Evolutionary conservation across 2,329 filamentous ascomycete genomes (phyloP).

Genomic region (Pseudogymnoascus verrucosus): DNA sequence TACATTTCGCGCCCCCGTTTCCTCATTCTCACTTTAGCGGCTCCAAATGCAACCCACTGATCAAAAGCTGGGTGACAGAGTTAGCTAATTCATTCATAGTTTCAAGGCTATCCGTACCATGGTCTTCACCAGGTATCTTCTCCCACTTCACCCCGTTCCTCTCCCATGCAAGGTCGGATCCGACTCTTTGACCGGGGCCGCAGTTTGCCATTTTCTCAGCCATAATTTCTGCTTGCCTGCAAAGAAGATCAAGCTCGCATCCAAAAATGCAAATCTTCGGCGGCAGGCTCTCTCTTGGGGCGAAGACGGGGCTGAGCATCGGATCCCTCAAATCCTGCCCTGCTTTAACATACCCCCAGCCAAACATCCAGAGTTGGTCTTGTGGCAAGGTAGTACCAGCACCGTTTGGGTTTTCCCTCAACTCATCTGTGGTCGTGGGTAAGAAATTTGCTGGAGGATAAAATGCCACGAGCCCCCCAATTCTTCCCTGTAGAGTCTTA

Average conservation of each 20-base stretch:
- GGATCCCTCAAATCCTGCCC: slow-evolving; percentile 22
- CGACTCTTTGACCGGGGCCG: slow-evolving; percentile 8
- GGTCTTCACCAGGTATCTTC: slow-evolving; percentile 11
- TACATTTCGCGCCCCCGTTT: neutral
- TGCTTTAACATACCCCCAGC: slow-evolving; percentile 19
- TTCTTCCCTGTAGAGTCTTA: slow-evolving; percentile 21
- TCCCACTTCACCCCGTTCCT: slow-evolving; percentile 22
- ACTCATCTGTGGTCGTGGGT: neutral
- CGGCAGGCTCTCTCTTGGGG: slow-evolving; percentile 18
- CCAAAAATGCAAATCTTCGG: slow-evolving; percentile 19
- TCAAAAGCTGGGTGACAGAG: neutral
- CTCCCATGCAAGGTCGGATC: slow-evolving; percentile 15
- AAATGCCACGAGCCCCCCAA: slow-evolving; percentile 34
- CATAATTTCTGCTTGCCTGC: slow-evolving; percentile 13
- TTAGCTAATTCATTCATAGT: neutral
- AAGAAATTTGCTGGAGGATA: slow-evolving; percentile 30
- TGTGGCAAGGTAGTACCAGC: neutral
- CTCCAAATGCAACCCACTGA: neutral
- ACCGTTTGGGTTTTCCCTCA: neutral
- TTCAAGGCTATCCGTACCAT: slow-evolving; percentile 9
- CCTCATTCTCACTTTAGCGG: neutral
- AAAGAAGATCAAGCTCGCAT: slow-evolving; percentile 20
- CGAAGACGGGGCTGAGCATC: slow-evolving; percentile 19
- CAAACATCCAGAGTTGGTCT: slow-evolving; percentile 14
- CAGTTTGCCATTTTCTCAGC: slow-evolving; percentile 15